Percentiles rank a stretch among this genome's conserved stretches.
Conservation (phyloP, 2,329 filamentous ascomycete genomes). For the Penicillium corylophilum region DNA sequence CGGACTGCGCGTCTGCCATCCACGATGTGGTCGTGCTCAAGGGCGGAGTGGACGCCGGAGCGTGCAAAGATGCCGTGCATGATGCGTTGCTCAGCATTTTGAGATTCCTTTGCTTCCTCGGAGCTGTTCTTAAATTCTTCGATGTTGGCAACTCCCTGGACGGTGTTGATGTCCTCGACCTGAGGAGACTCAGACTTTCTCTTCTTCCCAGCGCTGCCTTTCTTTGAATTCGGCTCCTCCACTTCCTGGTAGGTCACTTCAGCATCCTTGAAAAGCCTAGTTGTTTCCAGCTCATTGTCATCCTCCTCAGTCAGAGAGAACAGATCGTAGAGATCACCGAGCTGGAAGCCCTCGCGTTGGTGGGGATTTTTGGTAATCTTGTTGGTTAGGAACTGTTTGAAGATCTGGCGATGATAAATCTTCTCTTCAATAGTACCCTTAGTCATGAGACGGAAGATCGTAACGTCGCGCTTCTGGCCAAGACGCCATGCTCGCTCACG, state of each 20-base stretch:
- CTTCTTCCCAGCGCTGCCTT: neutral
- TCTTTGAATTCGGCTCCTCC: conserved; percentile 9
- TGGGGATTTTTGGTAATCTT: conserved; percentile 94
- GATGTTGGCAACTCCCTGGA: conserved; percentile 62
- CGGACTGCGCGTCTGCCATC: conserved; percentile 69
- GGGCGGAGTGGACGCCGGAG: conserved; percentile 81
- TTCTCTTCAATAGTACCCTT: conserved; percentile 98
- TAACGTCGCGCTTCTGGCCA: conserved; percentile 91
- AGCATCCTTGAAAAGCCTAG: conserved; percentile 81
- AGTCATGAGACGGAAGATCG: conserved; percentile 96
- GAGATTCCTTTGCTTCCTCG: conserved; percentile 26
- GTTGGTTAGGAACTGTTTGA: conserved; percentile 96
- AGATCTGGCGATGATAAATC: conserved; percentile 97
- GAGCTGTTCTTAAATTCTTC: conserved; percentile 61
- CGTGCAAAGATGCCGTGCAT: conserved; percentile 87
- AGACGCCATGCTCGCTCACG: conserved; percentile 93
- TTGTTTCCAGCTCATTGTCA: conserved; percentile 75
- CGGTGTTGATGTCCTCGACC: conserved; percentile 52
- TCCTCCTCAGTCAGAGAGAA: conserved; percentile 73
- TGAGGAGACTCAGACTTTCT: conserved; percentile 6
- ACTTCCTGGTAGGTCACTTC: conserved; percentile 65
- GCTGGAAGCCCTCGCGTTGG: conserved; percentile 84
- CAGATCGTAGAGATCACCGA: conserved; percentile 86
- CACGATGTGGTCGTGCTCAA: conserved; percentile 91
- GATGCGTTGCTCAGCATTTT: conserved; percentile 66